Evolutionary conservation across 1,139 yeast species (phyloP), one percentile per base, ranked within the genome.

Genomic region (Yamadazyma oceani): DNA sequence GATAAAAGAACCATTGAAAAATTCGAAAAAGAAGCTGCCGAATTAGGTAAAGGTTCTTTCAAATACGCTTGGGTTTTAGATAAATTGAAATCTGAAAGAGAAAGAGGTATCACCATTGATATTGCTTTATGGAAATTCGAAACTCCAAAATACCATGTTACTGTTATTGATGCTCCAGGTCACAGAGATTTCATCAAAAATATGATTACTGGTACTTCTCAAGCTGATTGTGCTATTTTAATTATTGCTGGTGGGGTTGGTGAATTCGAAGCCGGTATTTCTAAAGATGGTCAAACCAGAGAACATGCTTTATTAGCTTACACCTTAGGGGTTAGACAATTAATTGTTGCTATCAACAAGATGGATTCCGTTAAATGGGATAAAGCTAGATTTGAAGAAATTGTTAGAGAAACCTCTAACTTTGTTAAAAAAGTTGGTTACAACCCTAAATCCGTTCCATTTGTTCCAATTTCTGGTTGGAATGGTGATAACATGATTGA

Each of bases 1-100:
- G 94, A 88, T 80, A 88, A 88, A 87, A 86, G 96, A 82, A 88
- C 96, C 71, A 89, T 89, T 68, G 96, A 89, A 80, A 88, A 88
- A 86, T 88, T 88, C 78, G 96, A 88, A 81, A 87, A 87, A 85
- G 96, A 88, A 78, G 96, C 96, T 69, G 95, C 95, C 68, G 96
- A 87, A 78, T 85, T 87, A 72, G 95, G 95, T 73, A 87, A 86
- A 84, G 95, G 95, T 82, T 87, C 96, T 69, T 87, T 87, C 94
- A 87, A 87, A 82, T 87, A 87, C 90, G 95, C 95, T 68, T 87
- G 95, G 95, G 96, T 87, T 64, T 80, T 87, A 66, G 96, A 87
- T 80, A 87, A 87, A 76, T 78, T 87, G 64, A 86, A 86, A 88
- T 94, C 95, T 66, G 95, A 86, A 79, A 84, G 95, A 78, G 95